phyloP scores from a whole-genome alignment of 345 rosid species.

The Ceriops zippeliana region DNA sequence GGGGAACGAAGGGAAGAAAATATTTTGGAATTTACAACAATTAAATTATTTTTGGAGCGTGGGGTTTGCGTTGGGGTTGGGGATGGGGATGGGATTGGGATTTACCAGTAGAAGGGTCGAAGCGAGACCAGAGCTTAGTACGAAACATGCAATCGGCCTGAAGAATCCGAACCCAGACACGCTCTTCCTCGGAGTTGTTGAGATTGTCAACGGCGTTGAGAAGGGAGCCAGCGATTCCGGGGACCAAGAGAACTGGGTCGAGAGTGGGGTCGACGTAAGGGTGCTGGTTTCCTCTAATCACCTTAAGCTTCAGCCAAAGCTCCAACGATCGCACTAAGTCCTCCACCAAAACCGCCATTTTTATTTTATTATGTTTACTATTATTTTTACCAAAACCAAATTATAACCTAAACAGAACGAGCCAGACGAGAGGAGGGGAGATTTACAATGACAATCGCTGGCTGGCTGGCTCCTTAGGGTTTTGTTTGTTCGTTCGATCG shows the following conservation, averaged over 20 bases:
- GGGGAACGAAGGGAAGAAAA: background rate
- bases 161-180: slow-evolving; percentile 88
- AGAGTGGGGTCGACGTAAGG: slow-evolving; percentile 72
- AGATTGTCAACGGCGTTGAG: slow-evolving; percentile 65
- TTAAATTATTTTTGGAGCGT: background rate
- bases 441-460: no score
- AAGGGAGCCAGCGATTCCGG: slow-evolving; percentile 88
- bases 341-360: slow-evolving; percentile 61
- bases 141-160: slow-evolving; percentile 70
- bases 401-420: background rate
- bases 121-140: slow-evolving; percentile 89
- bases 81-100: no score
- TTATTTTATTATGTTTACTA: background rate
- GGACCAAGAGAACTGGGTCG: slow-evolving; percentile 87
- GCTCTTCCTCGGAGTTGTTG: slow-evolving; percentile 47
- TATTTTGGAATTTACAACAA: background rate
- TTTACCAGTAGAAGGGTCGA: slow-evolving; percentile 78
- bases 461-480: background rate
- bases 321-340: slow-evolving; percentile 75
- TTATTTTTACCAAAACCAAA: background rate
- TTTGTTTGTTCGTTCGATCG: background rate
- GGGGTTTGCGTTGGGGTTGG: background rate
- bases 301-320: slow-evolving; percentile 55
- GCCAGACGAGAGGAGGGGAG: no score
- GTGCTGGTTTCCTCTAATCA: slow-evolving; percentile 44